phyloP scores from a whole-genome alignment of 371 early-diverging fungal species.

The Funneliformis caledonium region DNA sequence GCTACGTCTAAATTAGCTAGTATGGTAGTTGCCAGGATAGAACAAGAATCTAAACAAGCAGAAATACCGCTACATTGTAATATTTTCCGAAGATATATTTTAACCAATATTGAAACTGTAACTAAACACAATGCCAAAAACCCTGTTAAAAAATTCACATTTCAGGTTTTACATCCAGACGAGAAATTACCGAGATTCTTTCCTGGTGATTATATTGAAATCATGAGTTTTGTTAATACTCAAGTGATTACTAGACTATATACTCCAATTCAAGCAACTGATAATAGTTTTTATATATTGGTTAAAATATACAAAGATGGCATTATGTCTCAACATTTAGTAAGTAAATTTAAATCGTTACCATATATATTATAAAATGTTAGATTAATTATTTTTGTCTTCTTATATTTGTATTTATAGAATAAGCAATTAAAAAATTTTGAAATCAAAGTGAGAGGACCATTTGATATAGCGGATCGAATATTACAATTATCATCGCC shows the following conservation, averaged over 20 bases:
- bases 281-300: constrained; percentile 23
- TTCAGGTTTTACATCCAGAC: constrained; percentile 2
- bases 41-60: not conserved
- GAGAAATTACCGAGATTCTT: not conserved
- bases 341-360: not conserved
- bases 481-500: not conserved
- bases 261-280: constrained; percentile 34
- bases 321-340: constrained; percentile 38
- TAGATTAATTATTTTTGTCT: too few species aligned
- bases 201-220: constrained; percentile 41
- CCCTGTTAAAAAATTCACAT: constrained; percentile 16
- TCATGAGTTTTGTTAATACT: constrained; percentile 28
- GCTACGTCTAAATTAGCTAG: constrained; percentile 5
- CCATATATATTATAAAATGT: not conserved
- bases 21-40: constrained; percentile 3
- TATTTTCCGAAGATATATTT: constrained; percentile 29
- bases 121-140: not conserved
- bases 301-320: constrained; percentile 40
- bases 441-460: constrained; percentile 40
- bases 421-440: constrained; percentile 32
- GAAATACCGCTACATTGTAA: not conserved
- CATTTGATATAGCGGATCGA: constrained; percentile 30
- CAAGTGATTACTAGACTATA: constrained; percentile 39
- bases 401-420: not conserved
- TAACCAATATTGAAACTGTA: constrained; percentile 31